Percentiles rank a stretch among this genome's conserved stretches.
Conservation (phyloP, 2,329 filamentous ascomycete genomes). For the Xylariaceae sp. region DNA sequence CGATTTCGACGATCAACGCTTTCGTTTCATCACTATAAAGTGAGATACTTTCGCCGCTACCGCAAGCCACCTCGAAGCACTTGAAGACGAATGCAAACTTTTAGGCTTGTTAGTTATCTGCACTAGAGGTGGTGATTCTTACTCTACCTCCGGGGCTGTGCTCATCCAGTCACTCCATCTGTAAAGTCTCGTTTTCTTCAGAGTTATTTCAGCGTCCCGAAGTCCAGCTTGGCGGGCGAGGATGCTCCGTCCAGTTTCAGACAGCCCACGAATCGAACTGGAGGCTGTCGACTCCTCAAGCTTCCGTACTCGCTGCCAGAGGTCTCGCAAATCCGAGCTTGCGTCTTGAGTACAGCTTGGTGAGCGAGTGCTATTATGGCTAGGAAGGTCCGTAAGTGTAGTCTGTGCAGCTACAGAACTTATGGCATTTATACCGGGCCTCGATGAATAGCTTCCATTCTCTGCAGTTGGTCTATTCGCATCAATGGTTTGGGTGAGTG, state of each 20-base stretch:
- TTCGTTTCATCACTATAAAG: slow-evolving; percentile 34
- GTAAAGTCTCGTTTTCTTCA: slow-evolving; percentile 45
- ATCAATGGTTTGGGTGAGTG: background rate
- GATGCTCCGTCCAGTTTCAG: slow-evolving; percentile 33
- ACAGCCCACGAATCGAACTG: slow-evolving; percentile 19
- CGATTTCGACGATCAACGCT: slow-evolving; percentile 35
- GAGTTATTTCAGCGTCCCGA: slow-evolving; percentile 36
- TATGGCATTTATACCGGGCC: background rate
- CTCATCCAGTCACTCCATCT: slow-evolving; percentile 44
- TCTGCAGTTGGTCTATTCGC: background rate
- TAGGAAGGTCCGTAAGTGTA: background rate
- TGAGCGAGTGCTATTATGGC: background rate
- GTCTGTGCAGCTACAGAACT: background rate
- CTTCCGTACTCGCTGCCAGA: slow-evolving; percentile 29
- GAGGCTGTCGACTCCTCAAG: slow-evolving; percentile 31
- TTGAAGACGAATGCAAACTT: slow-evolving; percentile 40
- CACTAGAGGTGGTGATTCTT: background rate
- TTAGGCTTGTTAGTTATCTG: slow-evolving; percentile 9
- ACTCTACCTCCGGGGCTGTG: slow-evolving; percentile 39
- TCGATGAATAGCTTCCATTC: background rate
- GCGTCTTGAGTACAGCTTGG: slow-evolving; percentile 11
- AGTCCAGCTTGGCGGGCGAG: slow-evolving; percentile 32
- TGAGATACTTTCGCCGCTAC: slow-evolving; percentile 22
- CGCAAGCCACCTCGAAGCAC: slow-evolving; percentile 37
- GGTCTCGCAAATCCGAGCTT: slow-evolving; percentile 24